These are phyloP conservation scores for Magnusiomyces suaveolens DNA, from an alignment of 1,139 yeast genomes.

Conservation along the genomic window DNA sequence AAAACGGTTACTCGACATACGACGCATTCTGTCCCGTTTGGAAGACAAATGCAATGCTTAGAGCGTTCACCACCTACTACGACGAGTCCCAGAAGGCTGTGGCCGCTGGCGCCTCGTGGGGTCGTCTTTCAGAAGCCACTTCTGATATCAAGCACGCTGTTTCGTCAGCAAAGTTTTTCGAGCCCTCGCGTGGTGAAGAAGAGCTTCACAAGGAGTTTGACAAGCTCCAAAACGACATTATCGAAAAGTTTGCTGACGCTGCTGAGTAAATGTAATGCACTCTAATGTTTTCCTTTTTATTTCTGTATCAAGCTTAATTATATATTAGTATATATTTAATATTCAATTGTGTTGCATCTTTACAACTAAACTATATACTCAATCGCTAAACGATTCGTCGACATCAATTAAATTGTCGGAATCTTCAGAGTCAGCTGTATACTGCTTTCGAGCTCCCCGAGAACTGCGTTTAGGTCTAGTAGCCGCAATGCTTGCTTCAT, in stretches of 20 bases:
- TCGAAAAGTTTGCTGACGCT: constrained; percentile 92
- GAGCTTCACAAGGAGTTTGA: constrained; percentile 69
- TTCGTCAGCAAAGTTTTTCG: constrained; percentile 89
- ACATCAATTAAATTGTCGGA: no score
- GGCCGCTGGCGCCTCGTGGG: constrained; percentile 90
- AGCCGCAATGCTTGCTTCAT: neutral
- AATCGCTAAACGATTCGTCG: no score
- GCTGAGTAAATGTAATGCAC: constrained; percentile 48
- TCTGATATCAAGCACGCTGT: constrained; percentile 86
- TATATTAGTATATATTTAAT: neutral
- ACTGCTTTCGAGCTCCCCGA: neutral
- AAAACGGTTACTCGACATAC: constrained; percentile 94
- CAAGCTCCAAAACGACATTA: constrained; percentile 60
- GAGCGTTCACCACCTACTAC: constrained; percentile 77
- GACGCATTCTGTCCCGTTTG: constrained; percentile 99
- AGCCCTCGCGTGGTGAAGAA: constrained; percentile 83
- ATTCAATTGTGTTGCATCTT: no score
- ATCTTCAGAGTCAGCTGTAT: neutral
- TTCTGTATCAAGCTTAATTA: neutral
- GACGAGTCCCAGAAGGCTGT: constrained; percentile 98
- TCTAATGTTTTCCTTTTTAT: neutral
- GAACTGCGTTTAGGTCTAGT: neutral
- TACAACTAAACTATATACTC: no score
- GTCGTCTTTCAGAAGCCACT: constrained; percentile 79
- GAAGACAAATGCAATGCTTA: constrained; percentile 98